These are phyloP conservation scores for Clonostachys rosea DNA, from an alignment of 2,329 filamentous ascomycete genomes.

Conservation along the genomic window DNA sequence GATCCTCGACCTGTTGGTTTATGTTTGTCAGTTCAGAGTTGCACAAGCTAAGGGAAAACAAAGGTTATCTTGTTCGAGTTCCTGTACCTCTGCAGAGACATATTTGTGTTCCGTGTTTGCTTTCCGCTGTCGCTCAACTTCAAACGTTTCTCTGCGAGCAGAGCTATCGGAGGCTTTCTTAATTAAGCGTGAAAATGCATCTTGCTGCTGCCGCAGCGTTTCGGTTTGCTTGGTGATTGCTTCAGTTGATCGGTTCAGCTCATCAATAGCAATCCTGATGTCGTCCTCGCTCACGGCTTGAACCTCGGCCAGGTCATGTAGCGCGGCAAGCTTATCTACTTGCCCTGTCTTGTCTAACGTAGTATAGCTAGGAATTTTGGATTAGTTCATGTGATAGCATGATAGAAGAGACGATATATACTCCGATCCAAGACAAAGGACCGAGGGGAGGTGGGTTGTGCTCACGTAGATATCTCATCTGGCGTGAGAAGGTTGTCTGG, in stretches of 20 bases:
- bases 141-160: constrained; percentile 18
- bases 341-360: constrained; percentile 41
- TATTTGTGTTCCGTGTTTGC: constrained; percentile 31
- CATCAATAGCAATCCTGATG: constrained; percentile 54
- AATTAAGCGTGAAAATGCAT: constrained; percentile 48
- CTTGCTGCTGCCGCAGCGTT: constrained; percentile 55
- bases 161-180: constrained; percentile 28
- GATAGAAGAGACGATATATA: neutral
- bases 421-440: neutral
- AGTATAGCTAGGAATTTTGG: constrained; percentile 35
- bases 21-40: neutral
- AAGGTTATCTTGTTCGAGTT: neutral
- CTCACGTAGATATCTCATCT: constrained; percentile 50
- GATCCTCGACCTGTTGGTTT: constrained; percentile 35
- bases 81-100: constrained; percentile 32
- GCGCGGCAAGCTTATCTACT: constrained; percentile 36
- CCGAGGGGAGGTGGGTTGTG: neutral
- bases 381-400: neutral
- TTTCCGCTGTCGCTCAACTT: constrained; percentile 16
- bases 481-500: constrained; percentile 46
- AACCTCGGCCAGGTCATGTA: constrained; percentile 38
- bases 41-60: neutral
- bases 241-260: constrained; percentile 60
- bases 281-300: constrained; percentile 55
- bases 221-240: constrained; percentile 61